Base-by-base conservation (phyloP, 352 stramenopile species). In the Phytophthora rubi region DNA sequence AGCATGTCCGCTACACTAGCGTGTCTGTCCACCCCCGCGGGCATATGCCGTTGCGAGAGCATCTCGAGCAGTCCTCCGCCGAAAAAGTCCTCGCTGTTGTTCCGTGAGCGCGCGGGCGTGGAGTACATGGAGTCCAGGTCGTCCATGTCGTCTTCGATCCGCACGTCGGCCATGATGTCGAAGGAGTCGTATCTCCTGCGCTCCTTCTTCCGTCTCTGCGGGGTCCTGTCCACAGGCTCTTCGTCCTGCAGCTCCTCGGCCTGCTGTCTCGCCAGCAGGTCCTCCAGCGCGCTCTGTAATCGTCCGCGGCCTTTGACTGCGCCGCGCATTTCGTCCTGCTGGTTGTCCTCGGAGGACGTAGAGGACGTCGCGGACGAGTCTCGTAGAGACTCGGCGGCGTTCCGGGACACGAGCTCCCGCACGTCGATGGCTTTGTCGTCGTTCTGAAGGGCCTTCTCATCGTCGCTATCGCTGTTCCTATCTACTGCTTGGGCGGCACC, bases 341-440 rank as follows among this genome's bases (percentile, higher is more conserved):
- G 61, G 3, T 61, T 62, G 30, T 85, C 62, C 30, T 80, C 65
- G 4, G 70, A 77, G 30, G 63, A 76, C 61, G 70, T 79, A 35
- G 58, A 78, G 51, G 73, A 85, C 63, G 72, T 80, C 13, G 59
- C 45, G 3, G 64, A 74, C 6, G 72, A 74, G 6, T 33, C 59
- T 6, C 59, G 0, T 26, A 26, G 64, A 56, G 63, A 48, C 28
- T 71, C 33, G 32, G 64, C 49, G 13, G 61, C 54, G 42, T 81
- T 83, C n/a, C 71, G 53, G 16, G 68, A 66, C 28, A 90, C 68
- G 2, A 90, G 63, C 30, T 86, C 80, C n/a, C 75, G 71, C 9
- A 90, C 83, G 63, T 85, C 86, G 59, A 91, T 82, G 26, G 85
- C 61, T 60, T 91, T 90, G 58, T 85, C 66, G 60, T 83, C 82